A percentile compares a stretch with the other conserved stretches of the same genome.
Evolutionary conservation across 176 grass and related monocot genomes (phyloP).

Genomic region (Eleusine coracana): DNA sequence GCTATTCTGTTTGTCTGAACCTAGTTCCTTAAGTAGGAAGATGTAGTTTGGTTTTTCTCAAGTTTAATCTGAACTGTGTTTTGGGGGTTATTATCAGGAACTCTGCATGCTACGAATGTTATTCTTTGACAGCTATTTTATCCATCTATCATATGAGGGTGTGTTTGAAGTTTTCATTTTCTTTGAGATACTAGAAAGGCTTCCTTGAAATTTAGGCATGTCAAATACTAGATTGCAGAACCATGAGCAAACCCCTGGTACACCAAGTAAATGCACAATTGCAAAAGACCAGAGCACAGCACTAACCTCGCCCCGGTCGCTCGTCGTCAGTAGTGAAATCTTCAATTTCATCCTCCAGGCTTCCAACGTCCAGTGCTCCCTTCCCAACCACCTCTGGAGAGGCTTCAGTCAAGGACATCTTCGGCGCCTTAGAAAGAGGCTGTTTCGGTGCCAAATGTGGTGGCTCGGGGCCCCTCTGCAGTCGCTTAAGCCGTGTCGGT

Average conservation of each 20-base stretch:
- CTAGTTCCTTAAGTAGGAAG: background rate
- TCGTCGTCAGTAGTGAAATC: conserved; percentile 64
- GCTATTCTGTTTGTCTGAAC: background rate
- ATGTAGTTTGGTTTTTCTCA: background rate
- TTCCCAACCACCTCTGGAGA: conserved; percentile 25
- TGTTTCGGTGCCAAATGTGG: conserved; percentile 21
- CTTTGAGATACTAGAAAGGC: background rate
- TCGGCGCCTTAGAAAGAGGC: conserved; percentile 14
- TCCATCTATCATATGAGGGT: background rate
- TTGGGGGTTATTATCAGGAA: background rate
- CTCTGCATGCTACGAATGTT: background rate
- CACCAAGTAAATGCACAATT: conserved; percentile 11
- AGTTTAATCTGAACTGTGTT: background rate
- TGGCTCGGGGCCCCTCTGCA: conserved; percentile 51
- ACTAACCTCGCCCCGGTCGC: conserved; percentile 36
- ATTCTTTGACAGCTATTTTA: background rate
- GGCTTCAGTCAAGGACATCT: background rate
- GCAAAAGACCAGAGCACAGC: background rate
- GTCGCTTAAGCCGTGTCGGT: conserved; percentile 45
- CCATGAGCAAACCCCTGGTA: background rate
- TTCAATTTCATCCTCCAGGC: conserved; percentile 66
- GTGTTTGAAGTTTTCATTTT: background rate
- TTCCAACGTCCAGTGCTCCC: conserved; percentile 17
- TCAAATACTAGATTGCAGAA: background rate
- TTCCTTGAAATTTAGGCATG: conserved; percentile 1